Conservation (phyloP, 768 basidiomycete species). For the Suillus discolor region DNA sequence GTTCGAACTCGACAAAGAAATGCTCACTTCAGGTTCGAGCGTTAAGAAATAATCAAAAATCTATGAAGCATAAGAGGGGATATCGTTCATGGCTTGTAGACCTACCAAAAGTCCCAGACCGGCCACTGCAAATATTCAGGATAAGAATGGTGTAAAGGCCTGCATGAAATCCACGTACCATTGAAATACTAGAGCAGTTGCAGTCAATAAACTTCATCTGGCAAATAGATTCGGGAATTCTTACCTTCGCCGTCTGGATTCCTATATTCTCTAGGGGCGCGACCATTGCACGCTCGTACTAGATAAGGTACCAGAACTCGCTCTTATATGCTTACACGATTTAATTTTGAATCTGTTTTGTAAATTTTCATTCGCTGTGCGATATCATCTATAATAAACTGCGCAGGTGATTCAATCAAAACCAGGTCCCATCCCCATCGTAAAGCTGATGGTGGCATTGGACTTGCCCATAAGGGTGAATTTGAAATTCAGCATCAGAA, state of each 20-base stretch:
- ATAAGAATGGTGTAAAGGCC: neutral
- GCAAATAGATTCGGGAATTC: neutral
- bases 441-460: neutral
- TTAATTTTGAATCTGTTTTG: neutral
- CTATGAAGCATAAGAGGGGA: neutral
- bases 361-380: neutral
- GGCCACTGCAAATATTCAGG: neutral
- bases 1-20: neutral
- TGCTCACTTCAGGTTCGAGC: neutral
- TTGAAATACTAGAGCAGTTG: neutral
- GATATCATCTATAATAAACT: neutral
- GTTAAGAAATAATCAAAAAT: constrained; percentile 6
- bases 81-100: neutral
- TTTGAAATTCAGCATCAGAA: neutral
- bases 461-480: neutral
- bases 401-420: neutral
- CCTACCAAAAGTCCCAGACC: constrained; percentile 3
- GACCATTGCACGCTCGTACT: neutral
- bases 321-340: neutral
- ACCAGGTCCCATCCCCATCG: no score
- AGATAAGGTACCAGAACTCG: neutral
- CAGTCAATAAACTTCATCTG: neutral
- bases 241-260: constrained; percentile 1
- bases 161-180: neutral
- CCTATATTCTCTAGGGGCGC: neutral